A percentile compares a stretch with the other conserved stretches of the same genome.
These are phyloP conservation scores for Saccharomycopsis sp. DNA, from an alignment of 805 yeast species.

Conservation along the genomic window DNA sequence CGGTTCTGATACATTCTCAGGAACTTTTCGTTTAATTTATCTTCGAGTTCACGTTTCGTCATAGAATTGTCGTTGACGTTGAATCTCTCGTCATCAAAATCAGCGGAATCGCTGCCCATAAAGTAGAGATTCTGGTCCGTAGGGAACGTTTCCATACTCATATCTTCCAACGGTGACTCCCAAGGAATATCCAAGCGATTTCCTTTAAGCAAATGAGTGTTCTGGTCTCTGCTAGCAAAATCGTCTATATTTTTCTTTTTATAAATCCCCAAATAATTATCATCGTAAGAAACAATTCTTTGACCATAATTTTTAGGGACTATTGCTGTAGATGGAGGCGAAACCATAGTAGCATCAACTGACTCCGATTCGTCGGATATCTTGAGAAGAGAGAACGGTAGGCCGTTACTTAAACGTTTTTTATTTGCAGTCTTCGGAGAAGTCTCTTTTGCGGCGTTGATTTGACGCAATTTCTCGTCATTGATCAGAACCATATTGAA, in stretches of 20 bases:
- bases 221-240: neutral
- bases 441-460: slow-evolving; percentile 5
- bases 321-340: neutral
- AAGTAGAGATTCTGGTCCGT: neutral
- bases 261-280: slow-evolving; percentile 21
- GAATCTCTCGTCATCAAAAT: neutral
- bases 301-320: neutral
- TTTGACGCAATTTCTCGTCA: neutral
- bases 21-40: neutral
- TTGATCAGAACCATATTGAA: slow-evolving; percentile 7
- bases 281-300: slow-evolving; percentile 23
- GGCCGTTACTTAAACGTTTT: slow-evolving; percentile 27
- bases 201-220: neutral
- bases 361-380: slow-evolving; percentile 23
- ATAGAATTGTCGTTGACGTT: neutral
- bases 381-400: slow-evolving; percentile 26
- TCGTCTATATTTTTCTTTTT: neutral
- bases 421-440: slow-evolving; percentile 11
- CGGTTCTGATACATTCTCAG: neutral
- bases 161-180: neutral
- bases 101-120: neutral
- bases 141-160: neutral
- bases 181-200: neutral
- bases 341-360: neutral
- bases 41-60: neutral